Conservation (phyloP, 2,329 filamentous ascomycete genomes). For the Claviceps quebecensis region DNA sequence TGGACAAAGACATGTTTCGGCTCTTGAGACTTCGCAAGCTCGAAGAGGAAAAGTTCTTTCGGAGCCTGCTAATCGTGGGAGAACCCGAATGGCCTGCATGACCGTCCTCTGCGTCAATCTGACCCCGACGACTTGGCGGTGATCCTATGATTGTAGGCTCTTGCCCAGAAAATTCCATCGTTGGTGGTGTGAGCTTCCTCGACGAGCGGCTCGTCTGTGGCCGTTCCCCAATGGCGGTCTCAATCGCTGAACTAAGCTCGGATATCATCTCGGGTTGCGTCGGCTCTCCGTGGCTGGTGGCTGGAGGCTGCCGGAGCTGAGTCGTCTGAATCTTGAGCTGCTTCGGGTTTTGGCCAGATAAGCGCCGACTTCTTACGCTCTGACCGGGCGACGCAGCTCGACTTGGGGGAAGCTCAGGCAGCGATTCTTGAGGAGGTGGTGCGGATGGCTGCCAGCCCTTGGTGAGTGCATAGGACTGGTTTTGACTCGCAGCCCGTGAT, state of each 20-base stretch:
- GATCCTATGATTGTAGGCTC: constrained; percentile 13
- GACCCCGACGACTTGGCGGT: constrained; percentile 19
- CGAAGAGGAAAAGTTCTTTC: constrained; percentile 58
- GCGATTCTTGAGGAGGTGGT: constrained; percentile 35
- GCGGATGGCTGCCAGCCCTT: constrained; percentile 16
- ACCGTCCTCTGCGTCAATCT: constrained; percentile 23
- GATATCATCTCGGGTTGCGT: constrained; percentile 3
- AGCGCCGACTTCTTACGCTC: constrained; percentile 58
- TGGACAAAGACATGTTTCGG: constrained; percentile 56
- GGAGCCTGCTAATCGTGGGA: constrained; percentile 33
- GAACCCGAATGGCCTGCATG: constrained; percentile 33
- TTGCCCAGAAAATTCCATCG: constrained; percentile 4
- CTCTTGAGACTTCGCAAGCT: constrained; percentile 59
- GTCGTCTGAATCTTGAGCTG: constrained; percentile 80
- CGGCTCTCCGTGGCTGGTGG: constrained; percentile 3
- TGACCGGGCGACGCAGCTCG: constrained; percentile 20
- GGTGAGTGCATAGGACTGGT: constrained; percentile 6
- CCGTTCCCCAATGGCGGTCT: constrained; percentile 3
- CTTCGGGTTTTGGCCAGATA: constrained; percentile 68
- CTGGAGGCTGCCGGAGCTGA: constrained; percentile 14
- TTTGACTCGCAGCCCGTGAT: constrained; percentile 43
- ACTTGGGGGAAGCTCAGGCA: constrained; percentile 29
- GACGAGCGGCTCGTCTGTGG: constrained; percentile 2
- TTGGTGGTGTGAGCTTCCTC: constrained; percentile 1
- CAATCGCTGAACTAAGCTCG: constrained; percentile 6